Conservation (phyloP, 495 filamentous ascomycete species). For the Lophiotrema nucula region DNA sequence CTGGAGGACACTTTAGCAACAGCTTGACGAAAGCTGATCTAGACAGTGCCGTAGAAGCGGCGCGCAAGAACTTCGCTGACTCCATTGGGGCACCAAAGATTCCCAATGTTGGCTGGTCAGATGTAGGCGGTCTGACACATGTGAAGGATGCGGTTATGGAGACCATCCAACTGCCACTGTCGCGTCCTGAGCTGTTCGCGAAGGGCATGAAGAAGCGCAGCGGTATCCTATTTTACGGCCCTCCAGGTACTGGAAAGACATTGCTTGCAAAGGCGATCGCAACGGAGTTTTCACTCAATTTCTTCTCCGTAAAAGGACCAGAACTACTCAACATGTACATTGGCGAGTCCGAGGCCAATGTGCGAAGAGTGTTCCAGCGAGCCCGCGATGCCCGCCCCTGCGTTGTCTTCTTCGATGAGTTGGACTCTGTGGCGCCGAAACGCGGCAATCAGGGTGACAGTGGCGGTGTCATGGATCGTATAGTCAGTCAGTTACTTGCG, state of each 20-base stretch:
- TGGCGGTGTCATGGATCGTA: constrained; percentile 98
- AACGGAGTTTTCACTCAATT: constrained; percentile 97
- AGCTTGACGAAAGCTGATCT: constrained; percentile 86
- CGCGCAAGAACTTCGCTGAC: constrained; percentile 95
- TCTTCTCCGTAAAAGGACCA: constrained; percentile 97
- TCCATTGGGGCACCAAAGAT: constrained; percentile 98
- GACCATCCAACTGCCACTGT: constrained; percentile 91
- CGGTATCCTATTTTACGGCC: constrained; percentile 96
- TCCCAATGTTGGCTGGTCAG: constrained; percentile 93
- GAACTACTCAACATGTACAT: constrained; percentile 99
- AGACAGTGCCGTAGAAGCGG: constrained; percentile 84
- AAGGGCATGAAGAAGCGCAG: constrained; percentile 99
- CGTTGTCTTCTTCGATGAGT: constrained; percentile 97
- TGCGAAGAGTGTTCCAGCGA: constrained; percentile 91
- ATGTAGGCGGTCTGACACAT: constrained; percentile 89
- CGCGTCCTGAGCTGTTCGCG: constrained; percentile 91
- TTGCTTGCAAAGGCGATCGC: constrained; percentile 96
- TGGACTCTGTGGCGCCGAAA: constrained; percentile 97
- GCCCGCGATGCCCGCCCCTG: constrained; percentile 94
- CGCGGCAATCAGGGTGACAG: constrained; percentile 96
- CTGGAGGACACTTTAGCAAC: constrained; percentile 78
- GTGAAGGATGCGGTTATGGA: constrained; percentile 96
- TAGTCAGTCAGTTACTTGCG: constrained; percentile 91
- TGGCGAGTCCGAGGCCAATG: constrained; percentile 96
- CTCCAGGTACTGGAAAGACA: constrained; percentile 95